Evolutionary conservation across 2,329 filamentous ascomycete species (phyloP).

Genomic region (Aspergillus felis): DNA sequence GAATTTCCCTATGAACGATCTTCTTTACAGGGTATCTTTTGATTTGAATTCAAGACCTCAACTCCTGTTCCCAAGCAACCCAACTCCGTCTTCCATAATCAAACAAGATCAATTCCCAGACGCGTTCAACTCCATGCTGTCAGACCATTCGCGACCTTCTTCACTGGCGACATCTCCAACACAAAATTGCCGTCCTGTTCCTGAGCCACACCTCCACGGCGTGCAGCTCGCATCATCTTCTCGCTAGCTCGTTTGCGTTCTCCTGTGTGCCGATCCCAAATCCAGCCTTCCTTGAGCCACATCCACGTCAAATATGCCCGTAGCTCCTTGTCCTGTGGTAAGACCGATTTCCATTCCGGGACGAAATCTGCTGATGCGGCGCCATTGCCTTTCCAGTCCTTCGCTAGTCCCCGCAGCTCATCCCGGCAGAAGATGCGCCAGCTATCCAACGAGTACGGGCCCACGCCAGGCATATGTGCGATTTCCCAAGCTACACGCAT

Average conservation of each 20-base stretch:
- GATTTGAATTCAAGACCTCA: neutral
- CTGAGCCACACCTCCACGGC: constrained; percentile 38
- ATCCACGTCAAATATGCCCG: constrained; percentile 82
- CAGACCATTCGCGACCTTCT: constrained; percentile 27
- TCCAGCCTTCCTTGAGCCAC: constrained; percentile 83
- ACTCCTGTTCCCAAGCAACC: constrained; percentile 4
- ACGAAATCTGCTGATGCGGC: constrained; percentile 54
- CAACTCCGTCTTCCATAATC: neutral
- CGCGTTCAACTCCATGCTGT: neutral
- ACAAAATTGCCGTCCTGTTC: constrained; percentile 41
- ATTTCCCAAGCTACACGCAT: constrained; percentile 70
- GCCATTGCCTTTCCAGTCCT: constrained; percentile 62
- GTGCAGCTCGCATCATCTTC: constrained; percentile 36
- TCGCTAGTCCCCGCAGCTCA: constrained; percentile 61
- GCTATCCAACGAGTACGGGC: constrained; percentile 79
- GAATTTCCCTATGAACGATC: neutral
- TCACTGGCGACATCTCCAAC: constrained; percentile 31
- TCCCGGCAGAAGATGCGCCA: constrained; percentile 95
- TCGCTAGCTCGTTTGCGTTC: constrained; percentile 39
- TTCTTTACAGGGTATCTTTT: neutral
- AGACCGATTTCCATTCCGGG: constrained; percentile 86
- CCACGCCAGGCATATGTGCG: constrained; percentile 72
- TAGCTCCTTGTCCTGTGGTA: constrained; percentile 83
- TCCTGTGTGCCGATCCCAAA: constrained; percentile 73
- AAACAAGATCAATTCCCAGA: constrained; percentile 1